phyloP scores from a whole-genome alignment of 1,284 basidiomycete genomes.

The Leccinum variabile region DNA sequence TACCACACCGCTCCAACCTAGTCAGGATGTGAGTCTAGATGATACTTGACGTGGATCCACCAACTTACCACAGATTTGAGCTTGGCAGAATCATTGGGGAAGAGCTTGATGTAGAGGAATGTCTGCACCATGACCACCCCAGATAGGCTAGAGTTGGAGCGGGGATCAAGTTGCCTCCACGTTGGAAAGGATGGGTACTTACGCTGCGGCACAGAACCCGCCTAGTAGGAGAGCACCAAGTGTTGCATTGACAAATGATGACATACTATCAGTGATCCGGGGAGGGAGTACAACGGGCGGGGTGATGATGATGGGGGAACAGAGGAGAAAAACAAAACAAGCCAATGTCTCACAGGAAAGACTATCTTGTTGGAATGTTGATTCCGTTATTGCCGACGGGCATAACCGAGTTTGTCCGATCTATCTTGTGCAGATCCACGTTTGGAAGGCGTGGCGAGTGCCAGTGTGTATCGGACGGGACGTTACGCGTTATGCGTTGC shows the following conservation, averaged over 20 bases:
- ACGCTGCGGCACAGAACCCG: constrained; percentile 43
- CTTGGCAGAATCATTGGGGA: constrained; percentile 36
- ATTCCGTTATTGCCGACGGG: neutral
- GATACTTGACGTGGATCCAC: neutral
- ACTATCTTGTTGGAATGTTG: neutral
- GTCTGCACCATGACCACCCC: constrained; percentile 45
- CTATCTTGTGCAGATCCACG: neutral
- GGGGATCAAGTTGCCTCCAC: neutral
- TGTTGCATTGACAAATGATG: constrained; percentile 27
- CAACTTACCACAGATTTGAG: constrained; percentile 41
- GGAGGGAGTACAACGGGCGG: neutral
- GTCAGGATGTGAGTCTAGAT: neutral
- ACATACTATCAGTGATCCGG: constrained; percentile 5
- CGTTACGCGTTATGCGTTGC: neutral
- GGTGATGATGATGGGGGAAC: neutral
- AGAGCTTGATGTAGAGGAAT: constrained; percentile 45
- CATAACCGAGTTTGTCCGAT: neutral
- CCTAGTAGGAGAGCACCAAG: constrained; percentile 47
- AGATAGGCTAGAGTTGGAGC: constrained; percentile 37
- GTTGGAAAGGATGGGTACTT: neutral
- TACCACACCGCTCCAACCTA: constrained; percentile 34
- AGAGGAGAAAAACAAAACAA: neutral
- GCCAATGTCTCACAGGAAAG: constrained; percentile 1
- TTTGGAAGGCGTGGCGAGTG: neutral
- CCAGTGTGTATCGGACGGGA: too few species aligned